Evolutionary conservation across 1,284 basidiomycete species (phyloP).

Genomic region (Ustilago esculenta): DNA sequence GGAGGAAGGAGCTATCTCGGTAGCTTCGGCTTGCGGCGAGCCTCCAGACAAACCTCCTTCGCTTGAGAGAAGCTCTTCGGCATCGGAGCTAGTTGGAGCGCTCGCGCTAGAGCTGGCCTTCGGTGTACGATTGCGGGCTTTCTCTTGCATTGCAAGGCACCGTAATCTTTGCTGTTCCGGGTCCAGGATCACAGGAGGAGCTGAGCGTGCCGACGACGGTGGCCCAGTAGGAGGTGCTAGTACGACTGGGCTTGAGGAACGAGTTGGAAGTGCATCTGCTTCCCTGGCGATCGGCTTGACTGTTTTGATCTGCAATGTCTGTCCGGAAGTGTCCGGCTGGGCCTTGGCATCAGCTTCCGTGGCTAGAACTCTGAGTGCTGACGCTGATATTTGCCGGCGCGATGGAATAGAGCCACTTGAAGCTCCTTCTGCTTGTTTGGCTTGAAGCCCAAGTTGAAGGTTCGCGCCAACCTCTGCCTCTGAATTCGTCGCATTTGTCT

Average conservation of each 20-base stretch:
- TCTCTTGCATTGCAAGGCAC: slow-evolving; percentile 49
- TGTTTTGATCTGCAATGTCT: slow-evolving; percentile 3
- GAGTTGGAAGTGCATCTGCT: slow-evolving; percentile 3
- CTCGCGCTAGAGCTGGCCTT: slow-evolving; percentile 11
- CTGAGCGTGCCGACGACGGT: slow-evolving; percentile 13
- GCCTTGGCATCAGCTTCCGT: neutral
- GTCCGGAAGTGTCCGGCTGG: neutral
- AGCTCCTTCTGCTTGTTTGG: neutral
- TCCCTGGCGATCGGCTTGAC: neutral
- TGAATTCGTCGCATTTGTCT: neutral
- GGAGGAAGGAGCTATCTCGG: slow-evolving; percentile 3
- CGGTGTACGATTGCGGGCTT: slow-evolving; percentile 26
- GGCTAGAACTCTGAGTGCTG: neutral
- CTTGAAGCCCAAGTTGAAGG: neutral
- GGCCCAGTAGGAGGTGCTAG: slow-evolving; percentile 1
- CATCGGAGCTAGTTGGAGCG: slow-evolving; percentile 20
- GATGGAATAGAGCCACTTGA: neutral
- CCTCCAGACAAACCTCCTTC: neutral
- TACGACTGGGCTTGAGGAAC: slow-evolving; percentile 24
- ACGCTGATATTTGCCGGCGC: slow-evolving; percentile 4
- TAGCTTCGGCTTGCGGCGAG: slow-evolving; percentile 2
- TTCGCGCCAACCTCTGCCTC: neutral
- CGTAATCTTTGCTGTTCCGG: slow-evolving; percentile 40
- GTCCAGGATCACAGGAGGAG: slow-evolving; percentile 24
- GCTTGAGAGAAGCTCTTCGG: slow-evolving; percentile 14